A percentile compares a stretch with the other conserved stretches of the same genome.
Evolutionary conservation across 345 rosid genomes (phyloP).

Genomic region (Melastoma malabathricum): DNA sequence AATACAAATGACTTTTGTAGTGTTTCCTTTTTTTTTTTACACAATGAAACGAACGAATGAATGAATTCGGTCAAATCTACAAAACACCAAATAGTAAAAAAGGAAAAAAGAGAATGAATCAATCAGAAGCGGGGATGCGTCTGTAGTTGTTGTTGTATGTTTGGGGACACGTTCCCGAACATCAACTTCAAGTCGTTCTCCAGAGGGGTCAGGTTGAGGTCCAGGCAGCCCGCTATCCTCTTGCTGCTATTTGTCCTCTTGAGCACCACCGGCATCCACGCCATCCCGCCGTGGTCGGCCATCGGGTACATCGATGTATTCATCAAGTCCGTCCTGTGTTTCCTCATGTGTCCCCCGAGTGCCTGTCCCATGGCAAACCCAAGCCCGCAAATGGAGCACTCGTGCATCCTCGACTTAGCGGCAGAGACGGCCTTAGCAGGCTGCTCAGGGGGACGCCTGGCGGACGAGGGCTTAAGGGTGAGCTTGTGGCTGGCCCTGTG

Average conservation of each 20-base stretch:
- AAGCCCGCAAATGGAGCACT: constrained; percentile 13
- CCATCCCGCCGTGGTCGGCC: not conserved
- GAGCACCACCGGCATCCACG: constrained; percentile 1
- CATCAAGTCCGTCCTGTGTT: constrained; percentile 8
- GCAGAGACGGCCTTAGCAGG: not conserved
- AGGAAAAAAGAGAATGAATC: too few relatives aligned
- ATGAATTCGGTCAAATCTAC: too few relatives aligned
- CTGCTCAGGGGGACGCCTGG: not conserved
- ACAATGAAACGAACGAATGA: too few relatives aligned
- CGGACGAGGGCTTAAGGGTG: constrained; percentile 5
- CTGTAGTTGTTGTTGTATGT: constrained; percentile 1
- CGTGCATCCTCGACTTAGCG: constrained; percentile 10
- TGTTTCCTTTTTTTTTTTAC: too few relatives aligned
- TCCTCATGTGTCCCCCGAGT: constrained; percentile 17
- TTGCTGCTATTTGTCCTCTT: constrained; percentile 11
- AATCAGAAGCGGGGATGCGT: too few relatives aligned
- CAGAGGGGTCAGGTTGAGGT: constrained; percentile 15
- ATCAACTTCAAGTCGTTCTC: constrained; percentile 14
- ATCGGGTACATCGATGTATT: not conserved
- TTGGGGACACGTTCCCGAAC: constrained; percentile 11
- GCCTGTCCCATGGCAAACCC: constrained; percentile 16
- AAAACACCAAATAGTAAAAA: too few relatives aligned
- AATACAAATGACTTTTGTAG: too few relatives aligned
- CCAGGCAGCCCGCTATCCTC: constrained; percentile 8
- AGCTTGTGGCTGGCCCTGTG: constrained; percentile 38